Evolutionary conservation across 208 protist genomes (phyloP), one percentile per base, ranked within the genome.

Genomic region (Crithidia mellificae): DNA sequence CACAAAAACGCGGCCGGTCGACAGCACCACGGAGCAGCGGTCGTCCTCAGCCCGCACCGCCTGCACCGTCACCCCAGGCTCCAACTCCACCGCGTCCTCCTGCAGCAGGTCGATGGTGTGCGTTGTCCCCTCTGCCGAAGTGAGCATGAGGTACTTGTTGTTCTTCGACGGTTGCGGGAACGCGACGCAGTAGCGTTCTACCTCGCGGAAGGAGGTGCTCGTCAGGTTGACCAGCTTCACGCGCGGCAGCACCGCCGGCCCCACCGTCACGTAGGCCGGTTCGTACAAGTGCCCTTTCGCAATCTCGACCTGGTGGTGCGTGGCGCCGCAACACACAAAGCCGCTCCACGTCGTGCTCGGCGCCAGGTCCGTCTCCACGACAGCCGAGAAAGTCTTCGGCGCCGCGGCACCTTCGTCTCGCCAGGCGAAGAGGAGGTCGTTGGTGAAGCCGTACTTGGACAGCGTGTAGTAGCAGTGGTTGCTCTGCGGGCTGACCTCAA

Each of bases 191-290:
- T 63, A 74, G 61, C 61, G 22, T 9, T 25, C 47, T n/a, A 87
- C 57, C 11, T 71, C 69, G 34, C 73, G 63, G 68, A 85, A 90
- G 17, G 1, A 20, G 29, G 65, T 25, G 15, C 34, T 62, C 0
- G 84, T 83, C 41, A 80, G 47, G 53, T 90, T 90, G 34, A 90
- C 79, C 6, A 90, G 62, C 51, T 59, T 80, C 32, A 90, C 49
- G n/a, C 72, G 64, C 22, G 84, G 72, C 39, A 54, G 39, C 19
- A 65, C 63, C 25, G 80, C 67, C 6, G 62, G 54, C 57, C 81
- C 64, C 14, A 90, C 74, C n/a, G 76, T 70, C 19, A 90, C 70
- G 50, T 71, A 66, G 38, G 76, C 81, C n/a, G 81, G 44, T 44
- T 87, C 81, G 32, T 66, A 87, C 39, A 77, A 49, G n/a, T 69